Percentiles rank a stretch among this genome's conserved stretches.
phyloP scores from a whole-genome alignment of 768 basidiomycete species.

The Daedaleopsis nitida region DNA sequence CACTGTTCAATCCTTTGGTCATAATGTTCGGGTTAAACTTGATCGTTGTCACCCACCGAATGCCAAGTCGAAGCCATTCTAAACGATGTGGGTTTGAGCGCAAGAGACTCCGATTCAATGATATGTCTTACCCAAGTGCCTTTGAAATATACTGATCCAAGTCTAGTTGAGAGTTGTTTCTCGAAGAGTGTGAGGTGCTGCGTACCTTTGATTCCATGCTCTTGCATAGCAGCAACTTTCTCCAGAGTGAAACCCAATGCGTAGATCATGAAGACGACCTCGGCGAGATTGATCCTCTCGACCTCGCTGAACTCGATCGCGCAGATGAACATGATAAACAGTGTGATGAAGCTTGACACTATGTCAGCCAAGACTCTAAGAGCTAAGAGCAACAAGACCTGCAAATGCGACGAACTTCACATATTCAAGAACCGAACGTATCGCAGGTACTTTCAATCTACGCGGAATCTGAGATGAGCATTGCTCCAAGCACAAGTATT shows the following conservation, averaged over 20 bases:
- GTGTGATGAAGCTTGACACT: slow-evolving; percentile 64
- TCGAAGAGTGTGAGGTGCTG: neutral
- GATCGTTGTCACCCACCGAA: slow-evolving; percentile 56
- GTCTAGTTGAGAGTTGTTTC: neutral
- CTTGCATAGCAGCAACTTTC: slow-evolving; percentile 93
- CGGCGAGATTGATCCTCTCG: slow-evolving; percentile 62
- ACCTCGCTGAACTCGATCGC: slow-evolving; percentile 75
- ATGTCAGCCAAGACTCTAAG: slow-evolving; percentile 9
- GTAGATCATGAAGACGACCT: slow-evolving; percentile 78
- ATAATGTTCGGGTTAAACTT: neutral
- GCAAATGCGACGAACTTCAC: slow-evolving; percentile 55
- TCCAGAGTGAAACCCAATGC: slow-evolving; percentile 86
- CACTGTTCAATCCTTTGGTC: slow-evolving; percentile 44
- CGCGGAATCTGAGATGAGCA: slow-evolving; percentile 9
- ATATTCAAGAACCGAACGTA: slow-evolving; percentile 90
- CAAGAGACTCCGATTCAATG: neutral
- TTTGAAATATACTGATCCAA: slow-evolving; percentile 70
- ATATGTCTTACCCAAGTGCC: slow-evolving; percentile 70
- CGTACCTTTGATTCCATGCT: slow-evolving; percentile 87
- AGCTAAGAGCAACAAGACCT: too few relatives aligned
- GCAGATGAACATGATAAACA: slow-evolving; percentile 78
- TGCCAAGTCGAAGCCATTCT: slow-evolving; percentile 94
- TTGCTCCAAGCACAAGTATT: neutral
- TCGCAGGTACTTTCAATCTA: slow-evolving; percentile 90
- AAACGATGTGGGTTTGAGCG: neutral